Conservation (phyloP, 2,329 filamentous ascomycete species). For the Colletotrichum lentis region DNA sequence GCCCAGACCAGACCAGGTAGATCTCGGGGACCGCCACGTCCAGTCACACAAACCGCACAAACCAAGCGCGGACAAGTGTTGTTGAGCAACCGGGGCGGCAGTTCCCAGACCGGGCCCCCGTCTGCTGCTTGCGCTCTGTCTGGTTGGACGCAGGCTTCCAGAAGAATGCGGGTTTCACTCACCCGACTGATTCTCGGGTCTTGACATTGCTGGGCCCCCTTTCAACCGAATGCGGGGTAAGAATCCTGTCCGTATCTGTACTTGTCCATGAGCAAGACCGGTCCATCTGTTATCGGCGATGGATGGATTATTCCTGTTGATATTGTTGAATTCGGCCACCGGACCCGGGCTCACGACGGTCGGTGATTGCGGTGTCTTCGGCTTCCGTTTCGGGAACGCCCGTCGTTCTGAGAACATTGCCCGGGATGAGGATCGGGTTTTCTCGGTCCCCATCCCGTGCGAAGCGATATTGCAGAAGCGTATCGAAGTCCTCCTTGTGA, state of each 20-base stretch:
- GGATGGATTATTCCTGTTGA: slow-evolving; percentile 2
- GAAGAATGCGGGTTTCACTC: slow-evolving; percentile 30
- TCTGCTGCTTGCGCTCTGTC: slow-evolving; percentile 1
- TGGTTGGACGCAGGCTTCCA: slow-evolving; percentile 33
- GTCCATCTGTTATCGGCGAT: slow-evolving; percentile 19
- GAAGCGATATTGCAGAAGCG: slow-evolving; percentile 25
- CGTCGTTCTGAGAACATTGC: slow-evolving; percentile 14
- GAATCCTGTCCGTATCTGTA: background rate
- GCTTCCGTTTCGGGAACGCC: slow-evolving; percentile 16
- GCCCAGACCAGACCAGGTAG: background rate
- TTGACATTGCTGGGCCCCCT: background rate
- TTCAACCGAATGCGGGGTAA: slow-evolving; percentile 30
- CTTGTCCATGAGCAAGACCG: slow-evolving; percentile 11
- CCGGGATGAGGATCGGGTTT: slow-evolving; percentile 18
- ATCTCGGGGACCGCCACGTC: background rate
- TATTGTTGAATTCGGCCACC: background rate
- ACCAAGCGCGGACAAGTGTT: slow-evolving; percentile 22
- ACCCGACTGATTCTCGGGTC: background rate
- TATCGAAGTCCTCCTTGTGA: background rate
- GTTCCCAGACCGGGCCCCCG: slow-evolving; percentile 16
- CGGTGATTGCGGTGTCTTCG: slow-evolving; percentile 4
- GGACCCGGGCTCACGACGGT: background rate
- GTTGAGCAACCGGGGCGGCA: slow-evolving; percentile 10
- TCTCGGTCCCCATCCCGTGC: background rate
- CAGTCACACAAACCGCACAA: slow-evolving; percentile 2